phyloP scores from a whole-genome alignment of 768 basidiomycete species.

The Boletus fagicola region DNA sequence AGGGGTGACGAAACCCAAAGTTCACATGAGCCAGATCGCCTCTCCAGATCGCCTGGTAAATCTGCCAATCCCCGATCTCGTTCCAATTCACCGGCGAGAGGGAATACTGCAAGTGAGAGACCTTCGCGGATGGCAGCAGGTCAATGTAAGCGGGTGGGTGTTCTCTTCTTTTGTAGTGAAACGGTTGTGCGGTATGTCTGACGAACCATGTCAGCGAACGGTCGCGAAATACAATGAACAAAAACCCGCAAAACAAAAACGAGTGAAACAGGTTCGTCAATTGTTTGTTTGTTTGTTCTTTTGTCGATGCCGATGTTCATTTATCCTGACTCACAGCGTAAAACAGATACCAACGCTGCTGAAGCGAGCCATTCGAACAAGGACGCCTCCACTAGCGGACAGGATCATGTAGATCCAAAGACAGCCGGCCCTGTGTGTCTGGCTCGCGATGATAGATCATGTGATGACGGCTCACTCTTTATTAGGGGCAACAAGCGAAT shows the following conservation, averaged over 20 bases:
- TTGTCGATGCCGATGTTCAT: not conserved
- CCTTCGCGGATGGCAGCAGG: too few relatives aligned
- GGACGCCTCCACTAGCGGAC: not conserved
- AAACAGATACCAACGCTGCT: too few relatives aligned
- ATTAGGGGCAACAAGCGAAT: not conserved
- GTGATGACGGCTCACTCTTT: not conserved
- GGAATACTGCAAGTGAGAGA: too few relatives aligned
- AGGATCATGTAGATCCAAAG: not conserved
- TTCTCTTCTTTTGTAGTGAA: not conserved
- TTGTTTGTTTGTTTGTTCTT: too few relatives aligned
- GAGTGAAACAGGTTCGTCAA: too few relatives aligned
- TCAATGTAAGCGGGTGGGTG: not conserved
- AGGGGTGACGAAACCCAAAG: not conserved
- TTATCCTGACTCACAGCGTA: not conserved
- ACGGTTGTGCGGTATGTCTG: not conserved
- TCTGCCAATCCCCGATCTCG: not conserved
- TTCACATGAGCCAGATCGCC: not conserved
- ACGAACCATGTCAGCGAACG: not conserved
- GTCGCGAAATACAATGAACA: not conserved
- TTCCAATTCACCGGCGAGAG: too few relatives aligned
- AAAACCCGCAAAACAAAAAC: too few relatives aligned
- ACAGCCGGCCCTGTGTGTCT: not conserved
- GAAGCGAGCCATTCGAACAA: too few relatives aligned
- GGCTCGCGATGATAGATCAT: not conserved
- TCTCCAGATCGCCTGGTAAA: too few relatives aligned